phyloP scores from a whole-genome alignment of 2,329 filamentous ascomycete species.

The Thelonectria discophora region DNA sequence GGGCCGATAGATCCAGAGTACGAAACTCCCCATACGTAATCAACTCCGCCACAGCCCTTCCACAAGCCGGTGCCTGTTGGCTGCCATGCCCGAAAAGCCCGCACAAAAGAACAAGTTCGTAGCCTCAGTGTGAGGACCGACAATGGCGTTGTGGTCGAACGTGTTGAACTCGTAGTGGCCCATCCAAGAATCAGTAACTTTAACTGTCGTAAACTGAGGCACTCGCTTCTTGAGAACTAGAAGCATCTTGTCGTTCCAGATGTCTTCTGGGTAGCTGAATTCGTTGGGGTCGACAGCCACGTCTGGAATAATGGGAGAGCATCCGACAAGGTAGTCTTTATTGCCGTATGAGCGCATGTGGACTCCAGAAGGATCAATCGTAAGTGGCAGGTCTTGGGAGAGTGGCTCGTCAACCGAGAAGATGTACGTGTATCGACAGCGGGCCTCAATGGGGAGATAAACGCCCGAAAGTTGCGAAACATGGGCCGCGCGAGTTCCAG shows the following conservation, averaged over 20 bases:
- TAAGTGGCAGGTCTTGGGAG: slow-evolving; percentile 21
- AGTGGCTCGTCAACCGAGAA: slow-evolving; percentile 23
- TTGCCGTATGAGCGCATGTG: slow-evolving; percentile 24
- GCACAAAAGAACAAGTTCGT: slow-evolving; percentile 13
- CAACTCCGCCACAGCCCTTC: slow-evolving; percentile 20
- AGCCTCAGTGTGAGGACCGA: slow-evolving; percentile 18
- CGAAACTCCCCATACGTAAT: slow-evolving; percentile 21
- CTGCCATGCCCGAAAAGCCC: slow-evolving; percentile 24
- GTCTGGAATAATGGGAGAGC: slow-evolving; percentile 14
- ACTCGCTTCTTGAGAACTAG: slow-evolving; percentile 21
- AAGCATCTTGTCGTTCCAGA: slow-evolving; percentile 26
- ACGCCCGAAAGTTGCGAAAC: slow-evolving; percentile 12
- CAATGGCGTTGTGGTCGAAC: slow-evolving; percentile 25
- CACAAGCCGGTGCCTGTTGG: slow-evolving; percentile 23
- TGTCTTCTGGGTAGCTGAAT: slow-evolving; percentile 19
- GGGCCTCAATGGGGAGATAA: slow-evolving; percentile 23
- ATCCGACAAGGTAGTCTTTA: slow-evolving; percentile 24
- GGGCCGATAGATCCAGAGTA: slow-evolving; percentile 17
- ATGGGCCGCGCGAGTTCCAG: slow-evolving; percentile 16
- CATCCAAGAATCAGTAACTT: slow-evolving; percentile 24
- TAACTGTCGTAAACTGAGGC: slow-evolving; percentile 21
- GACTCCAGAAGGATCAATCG: slow-evolving; percentile 22
- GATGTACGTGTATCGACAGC: slow-evolving; percentile 22
- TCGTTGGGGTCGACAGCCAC: slow-evolving; percentile 13
- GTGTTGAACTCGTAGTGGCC: slow-evolving; percentile 27